These are phyloP conservation scores for Coccomyxa subellipsoidea DNA, from an alignment of 163 green algal species.

Conservation along the genomic window DNA sequence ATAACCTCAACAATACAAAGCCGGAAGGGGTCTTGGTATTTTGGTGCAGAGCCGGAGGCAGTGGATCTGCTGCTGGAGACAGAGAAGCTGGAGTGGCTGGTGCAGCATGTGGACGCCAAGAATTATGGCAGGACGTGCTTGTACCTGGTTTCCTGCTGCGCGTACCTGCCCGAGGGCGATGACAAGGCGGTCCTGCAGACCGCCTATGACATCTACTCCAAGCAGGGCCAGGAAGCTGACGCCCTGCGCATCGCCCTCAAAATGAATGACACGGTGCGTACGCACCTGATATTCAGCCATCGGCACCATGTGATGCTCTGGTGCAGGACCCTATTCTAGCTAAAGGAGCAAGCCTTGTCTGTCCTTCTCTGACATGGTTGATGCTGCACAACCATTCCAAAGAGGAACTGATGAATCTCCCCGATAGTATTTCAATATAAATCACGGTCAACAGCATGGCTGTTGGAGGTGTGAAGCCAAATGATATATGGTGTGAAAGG, in stretches of 20 bases:
- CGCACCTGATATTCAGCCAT: neutral
- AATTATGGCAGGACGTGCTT: constrained; percentile 89
- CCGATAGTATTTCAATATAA: too few species aligned
- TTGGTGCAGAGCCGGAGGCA: constrained; percentile 84
- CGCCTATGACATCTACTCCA: constrained; percentile 79
- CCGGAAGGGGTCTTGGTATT: neutral
- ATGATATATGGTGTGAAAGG: too few species aligned
- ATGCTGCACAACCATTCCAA: too few species aligned
- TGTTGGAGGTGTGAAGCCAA: too few species aligned
- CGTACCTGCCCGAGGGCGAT: constrained; percentile 92
- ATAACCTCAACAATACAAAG: too few species aligned
- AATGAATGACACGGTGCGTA: constrained; percentile 62
- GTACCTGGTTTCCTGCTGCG: constrained; percentile 87
- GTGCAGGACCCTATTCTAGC: too few species aligned
- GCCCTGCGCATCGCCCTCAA: constrained; percentile 72
- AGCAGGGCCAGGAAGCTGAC: constrained; percentile 43
- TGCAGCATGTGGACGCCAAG: constrained; percentile 75
- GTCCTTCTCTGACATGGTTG: too few species aligned
- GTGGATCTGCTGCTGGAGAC: constrained; percentile 98
- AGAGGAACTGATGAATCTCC: too few species aligned
- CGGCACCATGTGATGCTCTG: neutral
- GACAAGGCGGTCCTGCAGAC: constrained; percentile 71
- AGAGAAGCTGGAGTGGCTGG: constrained; percentile 74
- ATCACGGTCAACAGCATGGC: too few species aligned
- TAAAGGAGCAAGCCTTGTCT: too few species aligned